Base-by-base conservation (phyloP, 2,329 filamentous ascomycete genomes). In the Ambrosiella beaveri region DNA sequence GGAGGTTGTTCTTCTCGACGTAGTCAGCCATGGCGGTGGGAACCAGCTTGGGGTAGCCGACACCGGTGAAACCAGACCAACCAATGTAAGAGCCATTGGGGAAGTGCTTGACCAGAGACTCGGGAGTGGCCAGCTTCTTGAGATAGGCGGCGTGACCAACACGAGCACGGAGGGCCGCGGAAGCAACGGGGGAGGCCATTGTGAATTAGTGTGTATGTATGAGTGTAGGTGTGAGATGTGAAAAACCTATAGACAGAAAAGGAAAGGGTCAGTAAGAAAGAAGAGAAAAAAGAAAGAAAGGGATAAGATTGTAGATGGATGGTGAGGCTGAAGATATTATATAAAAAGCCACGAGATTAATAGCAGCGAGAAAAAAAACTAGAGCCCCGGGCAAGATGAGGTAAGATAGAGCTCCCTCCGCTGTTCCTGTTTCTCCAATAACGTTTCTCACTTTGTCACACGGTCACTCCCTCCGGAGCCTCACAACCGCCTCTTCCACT, bases 61-160 rank as follows among this genome's bases (percentile, higher is more conserved):
- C 88, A 65, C 88, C 88, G 11, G 88, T 95, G 71, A 95, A 95
- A 40, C 88, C 88, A 63, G 83, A 88, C 88, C 88, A 95, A 66
- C 88, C 89, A 65, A 95, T 80, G 70, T 93, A 93, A n/a, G 86
- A 72, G 67, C 83, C 84, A 74, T 93, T 80, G 63, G 88, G 88
- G 66, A 95, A 95, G 64, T 86, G 77, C 62, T 85, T 77, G 61
- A 95, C 77, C 63, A 94, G 71, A 68, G 94, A 88, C 69, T 93
- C 81, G 41, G 88, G 81, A 65, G 82, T 82, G 65, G 84, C 82
- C 60, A 95, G 75, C 76, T 91, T 94, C 65, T 82, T 83, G 59
- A 94, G 77, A 70, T 91, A 82, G 47, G 84, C 85, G 19, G 88
- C 84, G 63, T 86, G 80, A 64, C 82, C 75, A 62, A 93, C 77